Conservation (phyloP, 2,329 filamentous ascomycete species). For the Coniochaeta pulveracea region DNA sequence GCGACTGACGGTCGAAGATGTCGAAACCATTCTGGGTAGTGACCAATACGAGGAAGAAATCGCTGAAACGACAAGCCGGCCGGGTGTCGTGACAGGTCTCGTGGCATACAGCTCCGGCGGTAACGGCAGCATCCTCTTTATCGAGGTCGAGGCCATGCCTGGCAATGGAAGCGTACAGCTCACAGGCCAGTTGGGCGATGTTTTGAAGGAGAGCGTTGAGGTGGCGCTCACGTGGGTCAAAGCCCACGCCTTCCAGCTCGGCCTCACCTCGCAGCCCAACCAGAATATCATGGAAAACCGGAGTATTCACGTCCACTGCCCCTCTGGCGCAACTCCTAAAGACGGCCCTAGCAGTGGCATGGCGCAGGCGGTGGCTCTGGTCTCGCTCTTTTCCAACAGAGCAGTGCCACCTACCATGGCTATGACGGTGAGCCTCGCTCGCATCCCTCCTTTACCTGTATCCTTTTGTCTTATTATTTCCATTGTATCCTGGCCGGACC, state of each 20-base stretch:
- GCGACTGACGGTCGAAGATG: slow-evolving; percentile 61
- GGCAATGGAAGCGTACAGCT: slow-evolving; percentile 85
- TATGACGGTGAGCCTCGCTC: slow-evolving; percentile 60
- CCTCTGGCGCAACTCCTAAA: slow-evolving; percentile 88
- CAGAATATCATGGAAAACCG: slow-evolving; percentile 95
- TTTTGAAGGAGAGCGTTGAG: slow-evolving; percentile 93
- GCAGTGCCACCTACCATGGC: slow-evolving; percentile 83
- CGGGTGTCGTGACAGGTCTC: slow-evolving; percentile 89
- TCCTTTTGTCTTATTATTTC: not conserved
- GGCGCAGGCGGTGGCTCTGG: slow-evolving; percentile 85
- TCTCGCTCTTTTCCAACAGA: slow-evolving; percentile 79
- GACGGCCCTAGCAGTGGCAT: slow-evolving; percentile 82
- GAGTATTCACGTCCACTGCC: slow-evolving; percentile 92
- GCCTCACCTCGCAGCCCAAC: slow-evolving; percentile 65
- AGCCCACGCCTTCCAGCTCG: slow-evolving; percentile 84
- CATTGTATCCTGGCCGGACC: too few species aligned
- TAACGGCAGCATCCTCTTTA: slow-evolving; percentile 94
- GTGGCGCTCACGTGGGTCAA: slow-evolving; percentile 97
- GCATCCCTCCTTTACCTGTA: not conserved
- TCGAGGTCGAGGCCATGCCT: slow-evolving; percentile 96
- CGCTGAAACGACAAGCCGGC: slow-evolving; percentile 70
- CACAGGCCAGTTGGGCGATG: slow-evolving; percentile 91
- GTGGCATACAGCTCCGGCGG: slow-evolving; percentile 90
- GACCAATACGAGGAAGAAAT: slow-evolving; percentile 95
- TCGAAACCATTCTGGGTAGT: slow-evolving; percentile 85